Percentiles rank a stretch among this genome's conserved stretches.
These are phyloP conservation scores for Lithospermum erythrorhizon DNA, from an alignment of 257 asterid genomes.

Conservation along the genomic window DNA sequence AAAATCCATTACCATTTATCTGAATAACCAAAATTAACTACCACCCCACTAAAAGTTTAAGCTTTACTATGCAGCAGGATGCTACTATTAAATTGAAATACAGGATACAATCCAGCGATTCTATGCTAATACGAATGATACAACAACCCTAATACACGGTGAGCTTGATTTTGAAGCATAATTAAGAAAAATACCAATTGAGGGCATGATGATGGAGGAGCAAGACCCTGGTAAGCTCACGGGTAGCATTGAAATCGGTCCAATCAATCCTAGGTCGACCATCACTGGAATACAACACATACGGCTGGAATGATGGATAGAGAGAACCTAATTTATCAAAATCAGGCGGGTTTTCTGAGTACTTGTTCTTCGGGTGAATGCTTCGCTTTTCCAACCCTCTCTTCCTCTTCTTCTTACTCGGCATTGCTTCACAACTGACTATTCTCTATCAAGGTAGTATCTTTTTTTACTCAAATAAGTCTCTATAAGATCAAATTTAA, in stretches of 20 bases:
- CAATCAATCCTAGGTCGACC: slow-evolving; percentile 84
- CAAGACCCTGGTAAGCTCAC: slow-evolving; percentile 69
- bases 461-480: no score
- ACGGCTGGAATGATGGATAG: slow-evolving; percentile 56
- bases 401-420: slow-evolving; percentile 67
- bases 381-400: slow-evolving; percentile 32
- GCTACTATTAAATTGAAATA: neutral
- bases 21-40: neutral
- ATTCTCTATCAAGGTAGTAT: no score
- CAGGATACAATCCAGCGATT: neutral
- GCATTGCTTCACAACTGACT: slow-evolving; percentile 31
- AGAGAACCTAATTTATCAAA: slow-evolving; percentile 50
- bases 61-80: neutral
- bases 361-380: slow-evolving; percentile 62
- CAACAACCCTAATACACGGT: no score
- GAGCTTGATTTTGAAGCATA: no score
- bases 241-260: slow-evolving; percentile 92
- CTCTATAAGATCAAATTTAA: no score
- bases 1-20: slow-evolving; percentile 4
- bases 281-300: slow-evolving; percentile 46
- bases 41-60: no score
- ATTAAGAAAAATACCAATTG: slow-evolving; percentile 31
- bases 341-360: slow-evolving; percentile 80
- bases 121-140: neutral
- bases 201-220: slow-evolving; percentile 75